A percentile compares a stretch with the other conserved stretches of the same genome.
Conservation (phyloP, 495 filamentous ascomycete species). For the Parachaetomium inaequale region DNA sequence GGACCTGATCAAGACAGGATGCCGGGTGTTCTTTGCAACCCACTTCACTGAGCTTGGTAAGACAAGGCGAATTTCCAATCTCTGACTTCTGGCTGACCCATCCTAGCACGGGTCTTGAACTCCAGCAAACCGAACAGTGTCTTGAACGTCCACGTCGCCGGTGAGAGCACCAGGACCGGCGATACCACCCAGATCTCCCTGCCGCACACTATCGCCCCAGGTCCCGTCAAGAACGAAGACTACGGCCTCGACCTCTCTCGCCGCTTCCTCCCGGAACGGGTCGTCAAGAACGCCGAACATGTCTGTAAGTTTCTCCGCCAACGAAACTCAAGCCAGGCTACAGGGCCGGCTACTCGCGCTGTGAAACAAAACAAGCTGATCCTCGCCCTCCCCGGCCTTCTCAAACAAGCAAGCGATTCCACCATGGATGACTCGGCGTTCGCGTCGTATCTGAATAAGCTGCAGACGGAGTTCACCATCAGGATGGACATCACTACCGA, state of each 20-base stretch:
- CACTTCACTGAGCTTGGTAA: conserved; percentile 77
- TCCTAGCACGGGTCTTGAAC: conserved; percentile 62
- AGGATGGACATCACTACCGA: conserved; percentile 63
- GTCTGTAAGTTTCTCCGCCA: conserved; percentile 60
- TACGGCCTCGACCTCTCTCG: conserved; percentile 78
- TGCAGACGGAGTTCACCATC: conserved; percentile 73
- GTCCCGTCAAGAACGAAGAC: conserved; percentile 64
- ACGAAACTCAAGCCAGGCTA: conserved; percentile 51
- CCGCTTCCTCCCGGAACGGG: conserved; percentile 63
- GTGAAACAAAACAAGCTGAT: conserved; percentile 53
- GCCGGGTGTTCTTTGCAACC: conserved; percentile 86
- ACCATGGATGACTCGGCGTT: conserved; percentile 64
- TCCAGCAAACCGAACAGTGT: conserved; percentile 63
- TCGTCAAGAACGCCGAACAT: conserved; percentile 62
- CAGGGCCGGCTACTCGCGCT: conserved; percentile 48
- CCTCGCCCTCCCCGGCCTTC: conserved; percentile 67
- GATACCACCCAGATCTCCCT: conserved; percentile 63
- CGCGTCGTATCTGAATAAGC: conserved; percentile 58
- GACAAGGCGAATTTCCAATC: conserved; percentile 15
- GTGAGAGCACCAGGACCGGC: conserved; percentile 51
- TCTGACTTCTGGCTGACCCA: not conserved
- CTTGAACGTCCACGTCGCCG: conserved; percentile 74
- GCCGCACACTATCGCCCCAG: conserved; percentile 75
- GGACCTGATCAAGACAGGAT: conserved; percentile 70
- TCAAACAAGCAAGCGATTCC: conserved; percentile 66